Evolutionary conservation across 176 grass and related monocot species (phyloP).

Genomic region (Guadua angustifolia): DNA sequence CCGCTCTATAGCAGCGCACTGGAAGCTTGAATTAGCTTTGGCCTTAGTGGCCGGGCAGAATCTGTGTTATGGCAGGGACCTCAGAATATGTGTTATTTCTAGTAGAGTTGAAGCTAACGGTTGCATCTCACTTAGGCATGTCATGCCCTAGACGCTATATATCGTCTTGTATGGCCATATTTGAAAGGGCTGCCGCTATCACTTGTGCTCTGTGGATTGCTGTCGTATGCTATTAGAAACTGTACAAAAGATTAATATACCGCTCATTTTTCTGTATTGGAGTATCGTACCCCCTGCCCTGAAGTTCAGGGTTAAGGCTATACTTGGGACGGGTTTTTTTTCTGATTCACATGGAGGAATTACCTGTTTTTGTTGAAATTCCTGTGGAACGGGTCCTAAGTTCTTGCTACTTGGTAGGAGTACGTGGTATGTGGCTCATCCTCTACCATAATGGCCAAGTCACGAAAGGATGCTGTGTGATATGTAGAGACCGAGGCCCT

Average conservation of each 20-base stretch:
- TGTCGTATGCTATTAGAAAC: constrained; percentile 41
- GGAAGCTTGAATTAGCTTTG: constrained; percentile 29
- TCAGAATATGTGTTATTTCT: constrained; percentile 24
- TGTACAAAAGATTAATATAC: constrained; percentile 53
- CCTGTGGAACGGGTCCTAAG: neutral
- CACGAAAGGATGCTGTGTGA: neutral
- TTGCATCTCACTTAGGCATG: constrained; percentile 42
- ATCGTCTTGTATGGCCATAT: neutral
- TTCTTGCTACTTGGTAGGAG: neutral
- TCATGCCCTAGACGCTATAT: constrained; percentile 27
- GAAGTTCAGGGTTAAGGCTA: neutral
- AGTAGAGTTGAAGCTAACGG: constrained; percentile 42
- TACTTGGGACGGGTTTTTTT: too few species aligned
- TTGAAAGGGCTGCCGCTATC: constrained; percentile 2
- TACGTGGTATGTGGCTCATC: neutral
- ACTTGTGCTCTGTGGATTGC: constrained; percentile 18
- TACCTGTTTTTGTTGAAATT: neutral
- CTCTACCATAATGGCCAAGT: neutral
- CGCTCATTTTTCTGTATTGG: constrained; percentile 33
- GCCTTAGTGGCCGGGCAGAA: constrained; percentile 7
- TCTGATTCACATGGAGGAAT: neutral
- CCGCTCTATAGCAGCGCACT: constrained; percentile 17
- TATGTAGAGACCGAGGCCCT: neutral
- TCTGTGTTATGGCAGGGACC: constrained; percentile 14
- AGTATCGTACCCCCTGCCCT: neutral